A percentile compares a stretch with the other conserved stretches of the same genome.
Evolutionary conservation across 306 rosid genomes (phyloP).

Genomic region (Rosa rugosa): DNA sequence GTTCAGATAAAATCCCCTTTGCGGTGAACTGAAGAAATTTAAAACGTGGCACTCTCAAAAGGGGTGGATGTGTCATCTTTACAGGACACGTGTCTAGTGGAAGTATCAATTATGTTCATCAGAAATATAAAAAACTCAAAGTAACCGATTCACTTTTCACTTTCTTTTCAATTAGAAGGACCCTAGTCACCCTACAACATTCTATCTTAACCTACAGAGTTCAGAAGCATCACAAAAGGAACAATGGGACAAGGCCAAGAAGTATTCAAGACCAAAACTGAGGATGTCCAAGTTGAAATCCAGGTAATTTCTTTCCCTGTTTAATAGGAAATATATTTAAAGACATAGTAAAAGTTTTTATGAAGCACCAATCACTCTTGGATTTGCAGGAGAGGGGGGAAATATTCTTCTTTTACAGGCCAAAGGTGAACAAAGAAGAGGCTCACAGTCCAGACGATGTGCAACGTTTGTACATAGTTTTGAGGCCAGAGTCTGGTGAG

Average conservation of each 20-base stretch:
- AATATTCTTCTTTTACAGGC: conserved; percentile 62
- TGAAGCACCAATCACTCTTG: neutral
- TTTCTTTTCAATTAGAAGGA: neutral
- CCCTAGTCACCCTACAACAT: neutral
- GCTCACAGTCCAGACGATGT: conserved; percentile 53
- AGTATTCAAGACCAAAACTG: conserved; percentile 24
- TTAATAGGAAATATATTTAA: neutral
- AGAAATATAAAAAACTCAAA: neutral
- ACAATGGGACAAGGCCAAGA: conserved; percentile 37
- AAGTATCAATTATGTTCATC: neutral
- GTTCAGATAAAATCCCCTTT: neutral
- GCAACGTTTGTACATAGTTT: conserved; percentile 52
- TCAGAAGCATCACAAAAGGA: neutral
- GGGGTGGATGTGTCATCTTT: neutral
- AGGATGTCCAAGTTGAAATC: conserved; percentile 44
- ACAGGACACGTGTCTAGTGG: neutral
- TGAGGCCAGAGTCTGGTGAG: conserved; percentile 50
- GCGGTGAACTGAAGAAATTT: neutral
- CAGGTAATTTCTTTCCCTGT: conserved; percentile 33
- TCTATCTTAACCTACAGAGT: neutral
- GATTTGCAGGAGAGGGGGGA: conserved; percentile 53
- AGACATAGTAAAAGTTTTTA: too few species aligned
- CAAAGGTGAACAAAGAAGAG: conserved; percentile 52
- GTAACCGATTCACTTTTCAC: neutral
- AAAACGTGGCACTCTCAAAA: conserved; percentile 11